These are phyloP conservation scores for Phialophora verrucosa DNA, from an alignment of 2,329 filamentous ascomycete species.

Conservation along the genomic window DNA sequence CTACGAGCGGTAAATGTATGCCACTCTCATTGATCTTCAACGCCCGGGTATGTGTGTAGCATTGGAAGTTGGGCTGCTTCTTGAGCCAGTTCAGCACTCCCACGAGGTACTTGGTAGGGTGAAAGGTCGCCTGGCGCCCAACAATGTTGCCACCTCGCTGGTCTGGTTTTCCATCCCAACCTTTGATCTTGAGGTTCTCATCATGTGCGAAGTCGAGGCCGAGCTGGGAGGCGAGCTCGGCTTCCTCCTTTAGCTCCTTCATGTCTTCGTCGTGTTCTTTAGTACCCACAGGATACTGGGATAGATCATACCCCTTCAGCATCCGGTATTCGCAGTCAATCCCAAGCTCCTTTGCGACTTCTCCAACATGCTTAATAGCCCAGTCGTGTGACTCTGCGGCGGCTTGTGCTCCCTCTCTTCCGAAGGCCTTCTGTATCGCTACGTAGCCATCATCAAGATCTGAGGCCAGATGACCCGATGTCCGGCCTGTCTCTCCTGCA, in stretches of 20 bases:
- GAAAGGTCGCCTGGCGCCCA: constrained; percentile 59
- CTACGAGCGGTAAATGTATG: constrained; percentile 44
- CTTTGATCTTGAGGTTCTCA: constrained; percentile 55
- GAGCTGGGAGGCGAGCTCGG: constrained; percentile 50
- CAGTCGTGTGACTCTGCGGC: constrained; percentile 62
- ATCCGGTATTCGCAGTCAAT: constrained; percentile 64
- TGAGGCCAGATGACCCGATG: constrained; percentile 61
- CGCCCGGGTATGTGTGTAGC: constrained; percentile 59
- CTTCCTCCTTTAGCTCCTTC: constrained; percentile 54
- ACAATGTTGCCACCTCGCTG: constrained; percentile 59
- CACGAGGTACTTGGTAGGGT: constrained; percentile 62
- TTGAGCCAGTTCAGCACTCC: constrained; percentile 60
- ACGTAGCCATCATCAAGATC: constrained; percentile 61
- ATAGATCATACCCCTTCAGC: constrained; percentile 58
- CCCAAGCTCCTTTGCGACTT: constrained; percentile 55
- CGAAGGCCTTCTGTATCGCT: constrained; percentile 60
- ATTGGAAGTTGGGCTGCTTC: constrained; percentile 59
- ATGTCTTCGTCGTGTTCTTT: constrained; percentile 55
- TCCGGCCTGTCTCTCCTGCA: constrained; percentile 59
- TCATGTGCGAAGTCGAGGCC: constrained; percentile 51
- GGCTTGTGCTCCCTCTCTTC: constrained; percentile 54
- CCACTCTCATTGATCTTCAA: constrained; percentile 57
- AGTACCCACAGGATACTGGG: constrained; percentile 53
- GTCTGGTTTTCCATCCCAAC: constrained; percentile 59
- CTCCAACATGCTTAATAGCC: constrained; percentile 59